Percentiles rank a stretch among this genome's conserved stretches.
Conservation (phyloP, 2,329 filamentous ascomycete species). For the Colletotrichum sp. region DNA sequence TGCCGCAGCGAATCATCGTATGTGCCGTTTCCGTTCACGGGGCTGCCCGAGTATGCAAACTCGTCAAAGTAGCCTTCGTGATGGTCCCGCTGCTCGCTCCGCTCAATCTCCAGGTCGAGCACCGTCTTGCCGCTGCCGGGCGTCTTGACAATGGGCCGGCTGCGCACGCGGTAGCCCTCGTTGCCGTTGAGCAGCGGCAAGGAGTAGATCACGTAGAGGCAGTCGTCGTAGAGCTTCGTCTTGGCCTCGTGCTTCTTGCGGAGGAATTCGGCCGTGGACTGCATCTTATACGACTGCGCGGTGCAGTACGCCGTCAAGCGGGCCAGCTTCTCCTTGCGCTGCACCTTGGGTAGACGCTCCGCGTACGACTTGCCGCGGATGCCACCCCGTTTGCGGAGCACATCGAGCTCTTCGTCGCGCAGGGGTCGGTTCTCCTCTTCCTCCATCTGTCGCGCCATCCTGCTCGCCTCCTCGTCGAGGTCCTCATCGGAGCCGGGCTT, state of each 20-base stretch:
- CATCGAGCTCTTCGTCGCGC: conserved; percentile 70
- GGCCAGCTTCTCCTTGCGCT: conserved; percentile 85
- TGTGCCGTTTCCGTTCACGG: conserved; percentile 30
- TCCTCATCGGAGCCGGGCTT: conserved; percentile 61
- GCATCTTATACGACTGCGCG: conserved; percentile 90
- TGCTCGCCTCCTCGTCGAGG: conserved; percentile 46
- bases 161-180: conserved; percentile 87
- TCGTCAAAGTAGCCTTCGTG: conserved; percentile 91
- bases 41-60: conserved; percentile 57
- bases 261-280: conserved; percentile 86
- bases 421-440: conserved; percentile 69
- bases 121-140: conserved; percentile 89
- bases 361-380: conserved; percentile 87
- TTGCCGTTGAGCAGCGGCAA: conserved; percentile 83
- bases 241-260: conserved; percentile 86
- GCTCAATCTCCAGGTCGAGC: conserved; percentile 93
- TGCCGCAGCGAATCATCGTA: conserved; percentile 29
- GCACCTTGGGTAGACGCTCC: conserved; percentile 87
- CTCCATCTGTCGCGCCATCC: conserved; percentile 42
- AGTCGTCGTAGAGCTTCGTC: conserved; percentile 98
- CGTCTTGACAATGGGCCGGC: conserved; percentile 89
- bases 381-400: conserved; percentile 66
- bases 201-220: conserved; percentile 94
- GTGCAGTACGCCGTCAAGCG: conserved; percentile 96
- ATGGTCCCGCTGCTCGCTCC: conserved; percentile 87